Percentiles rank a stretch among this genome's conserved stretches.
phyloP scores from a whole-genome alignment of 176 grass and related monocot species.

The Puccinellia tenuiflora region DNA sequence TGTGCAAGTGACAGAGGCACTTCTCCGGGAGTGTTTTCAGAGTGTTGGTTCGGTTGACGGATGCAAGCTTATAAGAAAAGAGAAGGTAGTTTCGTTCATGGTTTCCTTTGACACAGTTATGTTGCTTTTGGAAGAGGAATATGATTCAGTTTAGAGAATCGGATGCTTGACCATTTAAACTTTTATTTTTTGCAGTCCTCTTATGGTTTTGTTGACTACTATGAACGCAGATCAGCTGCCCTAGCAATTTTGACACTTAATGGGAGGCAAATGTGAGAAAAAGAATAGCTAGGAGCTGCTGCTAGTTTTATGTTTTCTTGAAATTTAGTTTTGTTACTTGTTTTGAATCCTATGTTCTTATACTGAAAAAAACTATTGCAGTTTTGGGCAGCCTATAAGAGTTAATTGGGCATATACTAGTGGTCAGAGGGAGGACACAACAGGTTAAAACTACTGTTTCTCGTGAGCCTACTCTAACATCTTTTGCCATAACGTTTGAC shows the following conservation, averaged over 20 bases:
- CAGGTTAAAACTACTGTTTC: slow-evolving; percentile 42
- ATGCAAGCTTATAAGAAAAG: slow-evolving; percentile 92
- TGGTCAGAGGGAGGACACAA: slow-evolving; percentile 77
- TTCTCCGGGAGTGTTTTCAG: slow-evolving; percentile 67
- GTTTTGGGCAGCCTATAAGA: slow-evolving; percentile 78
- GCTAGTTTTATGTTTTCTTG: not conserved
- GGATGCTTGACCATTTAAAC: not conserved
- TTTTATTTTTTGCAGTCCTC: slow-evolving; percentile 53
- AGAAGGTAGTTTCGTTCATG: slow-evolving; percentile 43
- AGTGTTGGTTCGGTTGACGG: slow-evolving; percentile 70
- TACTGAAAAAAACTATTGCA: slow-evolving; percentile 23
- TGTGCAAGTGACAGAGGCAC: slow-evolving; percentile 71
- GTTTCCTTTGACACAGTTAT: not conserved
- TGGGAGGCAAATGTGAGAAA: slow-evolving; percentile 69
- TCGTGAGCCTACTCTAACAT: not conserved
- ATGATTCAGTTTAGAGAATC: not conserved
- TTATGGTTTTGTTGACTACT: slow-evolving; percentile 95
- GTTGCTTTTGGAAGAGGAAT: not conserved
- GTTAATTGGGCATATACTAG: slow-evolving; percentile 93
- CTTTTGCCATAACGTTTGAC: not conserved
- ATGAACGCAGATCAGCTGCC: slow-evolving; percentile 71
- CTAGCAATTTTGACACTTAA: slow-evolving; percentile 79
- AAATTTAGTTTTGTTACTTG: not conserved
- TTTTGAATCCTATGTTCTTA: not conserved
- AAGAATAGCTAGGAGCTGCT: not conserved